phyloP scores from a whole-genome alignment of 2,329 filamentous ascomycete genomes.

The Trichoderma atrobrunneum region DNA sequence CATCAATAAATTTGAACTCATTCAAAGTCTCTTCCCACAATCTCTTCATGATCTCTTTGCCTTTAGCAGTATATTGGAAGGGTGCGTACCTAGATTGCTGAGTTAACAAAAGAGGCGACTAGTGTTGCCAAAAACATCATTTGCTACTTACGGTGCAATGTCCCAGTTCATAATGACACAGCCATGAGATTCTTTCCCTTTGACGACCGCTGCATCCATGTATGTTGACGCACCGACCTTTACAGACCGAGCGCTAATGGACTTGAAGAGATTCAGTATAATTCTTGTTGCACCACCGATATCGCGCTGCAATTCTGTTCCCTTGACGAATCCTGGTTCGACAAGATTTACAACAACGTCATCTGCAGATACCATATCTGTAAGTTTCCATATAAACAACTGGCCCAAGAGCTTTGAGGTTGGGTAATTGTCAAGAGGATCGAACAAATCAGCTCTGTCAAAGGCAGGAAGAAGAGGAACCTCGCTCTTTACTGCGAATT shows the following conservation, averaged over 20 bases:
- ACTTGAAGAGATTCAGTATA: background rate
- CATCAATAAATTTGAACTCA: background rate
- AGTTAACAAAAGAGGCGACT: background rate
- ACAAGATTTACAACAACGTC: background rate
- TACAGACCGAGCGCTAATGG: background rate
- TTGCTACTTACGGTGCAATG: background rate
- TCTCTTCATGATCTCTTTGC: background rate
- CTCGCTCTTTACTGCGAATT: background rate
- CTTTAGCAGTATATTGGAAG: background rate
- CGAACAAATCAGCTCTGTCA: background rate
- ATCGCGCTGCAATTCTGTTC: background rate
- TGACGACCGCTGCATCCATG: background rate
- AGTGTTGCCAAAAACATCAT: background rate
- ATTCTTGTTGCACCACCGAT: background rate
- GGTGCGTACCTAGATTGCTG: background rate
- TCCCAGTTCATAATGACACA: background rate
- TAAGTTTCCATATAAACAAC: background rate
- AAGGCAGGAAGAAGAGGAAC: background rate
- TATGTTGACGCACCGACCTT: background rate
- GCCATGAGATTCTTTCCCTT: background rate
- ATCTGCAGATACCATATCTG: background rate
- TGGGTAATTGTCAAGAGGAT: background rate
- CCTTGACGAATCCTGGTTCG: background rate
- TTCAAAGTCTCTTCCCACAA: background rate
- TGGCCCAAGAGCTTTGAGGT: background rate